Percentiles rank a stretch among this genome's conserved stretches.
phyloP scores from a whole-genome alignment of 129 eudicot species.

The Pulicaria dysenterica region DNA sequence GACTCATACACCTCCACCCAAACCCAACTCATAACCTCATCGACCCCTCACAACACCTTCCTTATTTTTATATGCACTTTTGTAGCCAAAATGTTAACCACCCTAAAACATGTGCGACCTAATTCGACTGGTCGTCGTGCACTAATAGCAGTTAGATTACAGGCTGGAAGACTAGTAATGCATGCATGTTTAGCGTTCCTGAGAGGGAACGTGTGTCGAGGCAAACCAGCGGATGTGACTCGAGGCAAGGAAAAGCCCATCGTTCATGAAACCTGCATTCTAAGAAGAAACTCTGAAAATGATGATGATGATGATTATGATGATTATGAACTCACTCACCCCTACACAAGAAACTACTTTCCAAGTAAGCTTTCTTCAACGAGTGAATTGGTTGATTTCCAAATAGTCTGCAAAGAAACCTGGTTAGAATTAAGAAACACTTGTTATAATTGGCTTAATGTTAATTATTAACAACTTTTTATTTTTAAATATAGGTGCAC shows the following conservation, averaged over 20 bases:
- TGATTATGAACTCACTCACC: constrained; percentile 21
- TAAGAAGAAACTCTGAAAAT: constrained; percentile 11
- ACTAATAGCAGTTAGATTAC: neutral
- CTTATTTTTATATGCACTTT: neutral
- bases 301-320: no score
- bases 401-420: no score
- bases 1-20: constrained; percentile 29
- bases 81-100: constrained; percentile 16
- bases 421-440: neutral
- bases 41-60: constrained; percentile 20
- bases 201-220: constrained; percentile 28
- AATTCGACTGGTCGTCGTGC: neutral
- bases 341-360: constrained; percentile 23
- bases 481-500: no score
- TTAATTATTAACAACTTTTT: no score
- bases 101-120: neutral
- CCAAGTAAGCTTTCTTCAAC: constrained; percentile 21
- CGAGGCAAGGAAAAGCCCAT: constrained; percentile 17
- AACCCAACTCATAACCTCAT: constrained; percentile 8
- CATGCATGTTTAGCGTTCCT: constrained; percentile 24
- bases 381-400: neutral
- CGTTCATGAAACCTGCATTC: constrained; percentile 8
- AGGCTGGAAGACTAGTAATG: constrained; percentile 19
- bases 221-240: constrained; percentile 40
- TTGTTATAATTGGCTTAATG: neutral